Base-by-base conservation (phyloP, 192 early-diverging fungal species). In the Fimicolochytrium jonesii region DNA sequence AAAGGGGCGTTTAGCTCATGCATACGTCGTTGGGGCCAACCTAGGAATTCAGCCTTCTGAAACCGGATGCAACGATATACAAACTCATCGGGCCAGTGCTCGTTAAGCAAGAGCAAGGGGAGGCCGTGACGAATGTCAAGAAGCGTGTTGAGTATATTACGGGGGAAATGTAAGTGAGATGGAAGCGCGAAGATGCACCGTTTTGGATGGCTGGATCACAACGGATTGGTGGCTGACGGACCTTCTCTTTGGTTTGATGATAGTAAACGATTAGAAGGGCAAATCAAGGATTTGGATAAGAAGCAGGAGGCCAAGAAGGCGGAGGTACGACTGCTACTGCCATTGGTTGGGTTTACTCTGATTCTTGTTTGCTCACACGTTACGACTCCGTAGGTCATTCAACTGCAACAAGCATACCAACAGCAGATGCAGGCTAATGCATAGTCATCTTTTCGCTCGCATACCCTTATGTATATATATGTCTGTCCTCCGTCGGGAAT, bases 31-130 rank as follows among this genome's bases (percentile, higher is more conserved):
- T 28, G 17, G 17, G 2, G 31, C 36, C 26, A 33, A 22, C 47
- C n/a, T 35, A 91, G 81, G 96, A 99, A 81, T 95, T 99, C 71
- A 81, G 87, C 59, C 55, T 81, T 20, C 70, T 99, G 55, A 84
- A 90, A 31, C 83, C 85, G 25, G 88, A 88, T 44, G 77, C 93
- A 29, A 88, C 84, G 47, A 87, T 99, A 20, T 99, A 91, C 82
- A 99, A 99, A 67, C 75, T 99, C 51, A 89, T 94, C 59, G 96
- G 96, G 0, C 96, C 96, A 23, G 94, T 95, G 11, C 77, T 99
- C 26, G 89, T 96, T 10, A 94, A 89, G 76, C 94, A 99, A 70
- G 94, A 95, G 3, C 82, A 78, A 56, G 45, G 72, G 5, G 96
- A 99, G 69, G 93, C 96, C 10, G 71, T 63, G 17, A 69, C 80